Percentiles rank a stretch among this genome's conserved stretches.
Evolutionary conservation across 169 alveolate genomes (phyloP).

Genomic region (Eimeria falciformis): DNA sequence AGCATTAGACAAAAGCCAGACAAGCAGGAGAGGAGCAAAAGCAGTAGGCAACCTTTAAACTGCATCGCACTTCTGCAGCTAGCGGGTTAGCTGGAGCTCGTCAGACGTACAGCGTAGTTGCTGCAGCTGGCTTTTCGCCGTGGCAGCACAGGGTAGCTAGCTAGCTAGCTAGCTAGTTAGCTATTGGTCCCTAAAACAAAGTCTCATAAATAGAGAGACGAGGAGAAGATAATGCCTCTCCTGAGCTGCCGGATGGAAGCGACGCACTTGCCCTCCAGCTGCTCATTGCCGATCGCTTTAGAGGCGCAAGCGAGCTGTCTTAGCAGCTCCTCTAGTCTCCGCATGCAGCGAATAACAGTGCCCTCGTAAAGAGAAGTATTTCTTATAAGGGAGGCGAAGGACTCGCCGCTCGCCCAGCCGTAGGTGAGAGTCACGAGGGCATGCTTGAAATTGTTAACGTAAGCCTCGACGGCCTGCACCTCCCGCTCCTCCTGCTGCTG

Average conservation of each 20-base stretch:
- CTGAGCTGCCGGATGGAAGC: conserved; percentile 94
- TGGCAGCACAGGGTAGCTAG: conserved; percentile 6
- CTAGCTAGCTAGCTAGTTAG: conserved; percentile 11
- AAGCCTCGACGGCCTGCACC: neutral
- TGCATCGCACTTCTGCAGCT: neutral
- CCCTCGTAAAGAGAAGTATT: conserved; percentile 98
- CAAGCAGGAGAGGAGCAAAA: no score
- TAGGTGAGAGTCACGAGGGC: conserved; percentile 93
- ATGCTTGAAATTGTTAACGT: neutral
- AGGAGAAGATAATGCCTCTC: conserved; percentile 99
- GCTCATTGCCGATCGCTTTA: conserved; percentile 96
- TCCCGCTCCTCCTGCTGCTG: conserved; percentile 27
- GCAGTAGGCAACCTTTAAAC: no score
- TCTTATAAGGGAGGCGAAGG: conserved; percentile 94
- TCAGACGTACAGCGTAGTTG: no score
- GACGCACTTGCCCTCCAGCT: conserved; percentile 94
- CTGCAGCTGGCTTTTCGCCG: no score
- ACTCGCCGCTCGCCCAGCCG: conserved; percentile 97
- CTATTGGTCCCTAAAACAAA: neutral
- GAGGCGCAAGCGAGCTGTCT: conserved; percentile 97
- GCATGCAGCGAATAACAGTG: conserved; percentile 94
- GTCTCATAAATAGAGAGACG: conserved; percentile 92
- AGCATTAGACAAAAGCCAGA: no score
- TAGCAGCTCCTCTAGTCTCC: conserved; percentile 98
- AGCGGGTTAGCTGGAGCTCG: neutral